These are phyloP conservation scores for Zalaria obscura DNA, from an alignment of 2,329 filamentous ascomycete genomes.

Conservation along the genomic window DNA sequence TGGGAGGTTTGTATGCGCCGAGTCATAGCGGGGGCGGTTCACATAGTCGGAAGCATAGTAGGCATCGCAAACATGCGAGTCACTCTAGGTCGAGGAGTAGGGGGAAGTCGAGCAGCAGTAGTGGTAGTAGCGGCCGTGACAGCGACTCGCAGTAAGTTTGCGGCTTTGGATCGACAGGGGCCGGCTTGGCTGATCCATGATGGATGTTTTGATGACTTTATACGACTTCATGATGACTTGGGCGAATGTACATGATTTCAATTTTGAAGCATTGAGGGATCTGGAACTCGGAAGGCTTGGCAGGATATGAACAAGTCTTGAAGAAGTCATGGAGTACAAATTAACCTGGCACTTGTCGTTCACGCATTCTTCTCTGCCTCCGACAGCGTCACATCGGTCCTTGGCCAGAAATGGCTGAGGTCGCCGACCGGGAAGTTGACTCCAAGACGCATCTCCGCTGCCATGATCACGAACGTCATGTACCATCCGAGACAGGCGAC, in stretches of 20 bases:
- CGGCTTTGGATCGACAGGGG: too few relatives aligned
- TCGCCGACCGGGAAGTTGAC: constrained; percentile 37
- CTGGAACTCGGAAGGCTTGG: too few relatives aligned
- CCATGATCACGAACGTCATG: constrained; percentile 40
- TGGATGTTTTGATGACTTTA: too few relatives aligned
- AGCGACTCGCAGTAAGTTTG: neutral
- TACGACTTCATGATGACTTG: too few relatives aligned
- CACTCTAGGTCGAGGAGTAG: neutral
- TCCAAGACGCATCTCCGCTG: constrained; percentile 37
- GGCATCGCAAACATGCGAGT: neutral
- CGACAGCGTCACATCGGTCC: constrained; percentile 6
- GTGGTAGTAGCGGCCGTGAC: neutral
- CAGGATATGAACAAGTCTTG: too few relatives aligned
- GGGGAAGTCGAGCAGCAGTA: neutral
- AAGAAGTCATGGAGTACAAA: too few relatives aligned
- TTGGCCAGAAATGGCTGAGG: constrained; percentile 33
- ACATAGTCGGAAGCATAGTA: neutral
- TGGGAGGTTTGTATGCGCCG: neutral
- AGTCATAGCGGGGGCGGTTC: neutral
- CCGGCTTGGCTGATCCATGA: too few relatives aligned
- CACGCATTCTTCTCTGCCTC: constrained; percentile 13
- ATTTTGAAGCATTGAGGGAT: too few relatives aligned
- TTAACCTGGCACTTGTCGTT: neutral
- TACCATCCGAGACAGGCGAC: constrained; percentile 37
- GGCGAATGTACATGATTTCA: too few relatives aligned